These are phyloP conservation scores for Licmophora abbreviata DNA, from an alignment of 108 stramenopile species.

Conservation along the genomic window DNA sequence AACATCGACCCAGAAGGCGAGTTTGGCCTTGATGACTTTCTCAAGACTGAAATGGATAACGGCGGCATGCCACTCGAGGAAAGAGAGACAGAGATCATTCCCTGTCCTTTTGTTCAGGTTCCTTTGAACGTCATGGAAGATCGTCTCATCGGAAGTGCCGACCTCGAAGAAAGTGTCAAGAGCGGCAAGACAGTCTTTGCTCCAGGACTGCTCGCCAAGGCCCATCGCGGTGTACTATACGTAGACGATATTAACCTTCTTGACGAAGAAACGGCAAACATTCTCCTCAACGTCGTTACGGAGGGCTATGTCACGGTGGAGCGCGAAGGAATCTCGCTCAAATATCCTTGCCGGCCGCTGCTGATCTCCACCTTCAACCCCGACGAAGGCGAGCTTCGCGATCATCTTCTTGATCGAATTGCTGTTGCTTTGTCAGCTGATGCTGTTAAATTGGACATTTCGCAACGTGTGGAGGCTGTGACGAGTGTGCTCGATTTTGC, in stretches of 20 bases:
- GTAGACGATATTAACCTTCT: conserved; percentile 96
- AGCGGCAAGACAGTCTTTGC: conserved; percentile 88
- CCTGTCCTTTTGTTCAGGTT: conserved; percentile 90
- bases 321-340: conserved; percentile 88
- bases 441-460: conserved; percentile 67
- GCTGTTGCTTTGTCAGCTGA: conserved; percentile 86
- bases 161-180: conserved; percentile 89
- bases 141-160: conserved; percentile 89
- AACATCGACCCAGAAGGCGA: conserved; percentile 87
- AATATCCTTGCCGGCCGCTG: conserved; percentile 87
- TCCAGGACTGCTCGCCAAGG: conserved; percentile 91
- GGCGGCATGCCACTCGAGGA: conserved; percentile 76
- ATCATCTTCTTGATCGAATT: conserved; percentile 92
- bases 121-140: conserved; percentile 97
- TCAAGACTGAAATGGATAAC: conserved; percentile 52
- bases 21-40: conserved; percentile 83
- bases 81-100: conserved; percentile 87
- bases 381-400: conserved; percentile 94
- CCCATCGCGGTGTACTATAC: conserved; percentile 92
- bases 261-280: conserved; percentile 89
- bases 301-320: conserved; percentile 91
- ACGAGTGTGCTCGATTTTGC: conserved; percentile 77
- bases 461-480: conserved; percentile 78
- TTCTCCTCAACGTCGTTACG: conserved; percentile 81
- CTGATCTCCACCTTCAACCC: conserved; percentile 96